phyloP scores from a whole-genome alignment of 1,284 basidiomycete genomes.

The Sanghuangporus sanghuang region DNA sequence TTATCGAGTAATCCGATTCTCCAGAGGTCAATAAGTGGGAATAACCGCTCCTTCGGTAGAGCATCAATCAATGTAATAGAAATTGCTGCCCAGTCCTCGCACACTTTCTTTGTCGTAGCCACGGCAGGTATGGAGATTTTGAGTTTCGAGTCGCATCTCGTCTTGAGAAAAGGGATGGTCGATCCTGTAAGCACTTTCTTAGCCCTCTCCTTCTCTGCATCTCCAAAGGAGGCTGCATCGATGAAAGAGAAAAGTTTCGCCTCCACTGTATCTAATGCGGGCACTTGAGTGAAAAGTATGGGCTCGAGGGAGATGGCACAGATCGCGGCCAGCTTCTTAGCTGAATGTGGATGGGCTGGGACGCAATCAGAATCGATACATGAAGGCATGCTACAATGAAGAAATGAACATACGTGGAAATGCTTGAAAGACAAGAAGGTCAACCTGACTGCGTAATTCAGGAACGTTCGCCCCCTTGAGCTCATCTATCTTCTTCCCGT shows the following conservation, averaged over 20 bases:
- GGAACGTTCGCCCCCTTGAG: slow-evolving; percentile 67
- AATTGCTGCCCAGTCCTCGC: slow-evolving; percentile 39
- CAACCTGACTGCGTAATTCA: slow-evolving; percentile 65
- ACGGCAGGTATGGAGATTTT: slow-evolving; percentile 24
- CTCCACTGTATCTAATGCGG: slow-evolving; percentile 60
- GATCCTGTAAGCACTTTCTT: slow-evolving; percentile 44
- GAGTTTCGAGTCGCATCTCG: slow-evolving; percentile 32
- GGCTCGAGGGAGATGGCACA: slow-evolving; percentile 65
- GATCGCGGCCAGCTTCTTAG: slow-evolving; percentile 55
- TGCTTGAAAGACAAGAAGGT: slow-evolving; percentile 66
- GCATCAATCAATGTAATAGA: slow-evolving; percentile 41
- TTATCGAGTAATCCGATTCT: slow-evolving; percentile 70
- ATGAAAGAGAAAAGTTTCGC: slow-evolving; percentile 64
- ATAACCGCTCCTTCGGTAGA: slow-evolving; percentile 58
- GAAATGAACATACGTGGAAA: slow-evolving; percentile 64
- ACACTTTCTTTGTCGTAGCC: slow-evolving; percentile 27
- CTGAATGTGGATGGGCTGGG: slow-evolving; percentile 71
- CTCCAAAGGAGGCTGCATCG: slow-evolving; percentile 34
- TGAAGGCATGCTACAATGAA: not conserved
- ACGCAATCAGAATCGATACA: not conserved
- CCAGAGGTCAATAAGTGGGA: slow-evolving; percentile 84
- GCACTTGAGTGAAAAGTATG: slow-evolving; percentile 71
- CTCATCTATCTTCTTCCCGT: slow-evolving; percentile 70
- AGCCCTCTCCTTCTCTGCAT: slow-evolving; percentile 35
- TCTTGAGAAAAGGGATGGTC: slow-evolving; percentile 66